Conservation (phyloP, 192 early-diverging fungal genomes). For the Coemansia biformis region DNA sequence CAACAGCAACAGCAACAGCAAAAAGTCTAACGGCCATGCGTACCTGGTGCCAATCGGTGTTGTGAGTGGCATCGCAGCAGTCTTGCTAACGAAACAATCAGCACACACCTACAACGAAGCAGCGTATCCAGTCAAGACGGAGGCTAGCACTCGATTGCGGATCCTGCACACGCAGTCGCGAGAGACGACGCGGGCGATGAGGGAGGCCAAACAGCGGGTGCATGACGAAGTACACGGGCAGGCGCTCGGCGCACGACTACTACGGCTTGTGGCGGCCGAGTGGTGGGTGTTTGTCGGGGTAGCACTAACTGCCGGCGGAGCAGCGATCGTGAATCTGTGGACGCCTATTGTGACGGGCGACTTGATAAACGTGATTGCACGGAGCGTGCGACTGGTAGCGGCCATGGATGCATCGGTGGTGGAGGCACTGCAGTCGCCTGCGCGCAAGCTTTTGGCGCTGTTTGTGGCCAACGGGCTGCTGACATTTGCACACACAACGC, state of each 20-base stretch:
- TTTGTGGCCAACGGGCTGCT: slow-evolving; percentile 55
- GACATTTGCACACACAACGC: slow-evolving; percentile 59
- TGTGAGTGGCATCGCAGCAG: background rate
- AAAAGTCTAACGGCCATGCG: background rate
- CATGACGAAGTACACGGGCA: background rate
- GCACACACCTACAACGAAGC: background rate
- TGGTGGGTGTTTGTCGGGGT: slow-evolving; percentile 51
- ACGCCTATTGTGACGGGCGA: slow-evolving; percentile 56
- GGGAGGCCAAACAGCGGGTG: background rate
- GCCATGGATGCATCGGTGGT: slow-evolving; percentile 14
- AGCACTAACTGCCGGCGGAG: slow-evolving; percentile 53
- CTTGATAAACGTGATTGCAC: slow-evolving; percentile 53
- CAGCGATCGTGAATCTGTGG: slow-evolving; percentile 51
- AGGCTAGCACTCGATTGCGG: slow-evolving; percentile 27
- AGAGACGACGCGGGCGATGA: slow-evolving; percentile 12
- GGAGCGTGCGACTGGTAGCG: slow-evolving; percentile 17
- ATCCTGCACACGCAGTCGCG: slow-evolving; percentile 32
- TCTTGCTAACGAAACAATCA: background rate
- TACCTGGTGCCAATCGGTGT: too few species aligned
- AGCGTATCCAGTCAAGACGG: background rate
- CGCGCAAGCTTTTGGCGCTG: slow-evolving; percentile 52
- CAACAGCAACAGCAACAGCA: background rate
- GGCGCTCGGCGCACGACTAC: slow-evolving; percentile 6
- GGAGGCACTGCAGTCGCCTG: slow-evolving; percentile 44
- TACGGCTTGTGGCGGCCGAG: slow-evolving; percentile 52